These are phyloP conservation scores for Gilbertella persicaria DNA, from an alignment of 371 early-diverging fungal genomes.

Conservation along the genomic window DNA sequence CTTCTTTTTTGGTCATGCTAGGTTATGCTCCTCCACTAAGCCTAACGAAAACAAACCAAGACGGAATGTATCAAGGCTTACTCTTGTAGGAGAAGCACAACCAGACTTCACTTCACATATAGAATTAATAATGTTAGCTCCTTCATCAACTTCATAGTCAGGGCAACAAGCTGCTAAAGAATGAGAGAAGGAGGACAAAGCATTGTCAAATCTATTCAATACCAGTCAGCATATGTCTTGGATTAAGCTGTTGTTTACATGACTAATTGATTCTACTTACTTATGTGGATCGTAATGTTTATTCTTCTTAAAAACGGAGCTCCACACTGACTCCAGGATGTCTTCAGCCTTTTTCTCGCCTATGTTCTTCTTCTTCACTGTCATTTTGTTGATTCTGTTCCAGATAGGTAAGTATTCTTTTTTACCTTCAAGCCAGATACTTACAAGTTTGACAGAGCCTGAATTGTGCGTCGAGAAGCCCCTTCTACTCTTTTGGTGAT, in stretches of 20 bases:
- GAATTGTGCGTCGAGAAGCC: not conserved
- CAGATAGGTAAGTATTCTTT: not conserved
- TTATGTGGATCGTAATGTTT: not conserved
- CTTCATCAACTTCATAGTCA: not conserved
- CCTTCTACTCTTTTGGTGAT: not conserved
- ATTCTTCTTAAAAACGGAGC: not conserved
- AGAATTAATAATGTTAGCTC: not conserved
- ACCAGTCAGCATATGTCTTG: not conserved
- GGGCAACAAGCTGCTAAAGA: not conserved
- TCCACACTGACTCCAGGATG: not conserved
- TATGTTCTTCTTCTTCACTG: not conserved
- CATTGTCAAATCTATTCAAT: not conserved
- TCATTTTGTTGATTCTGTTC: not conserved
- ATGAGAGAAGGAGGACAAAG: not conserved
- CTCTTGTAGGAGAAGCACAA: not conserved
- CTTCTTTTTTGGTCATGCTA: no score
- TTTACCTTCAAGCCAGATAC: not conserved
- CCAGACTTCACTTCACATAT: not conserved
- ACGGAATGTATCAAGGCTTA: not conserved
- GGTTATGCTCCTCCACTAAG: not conserved
- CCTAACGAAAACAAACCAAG: not conserved
- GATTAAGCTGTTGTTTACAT: not conserved
- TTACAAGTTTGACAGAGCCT: not conserved
- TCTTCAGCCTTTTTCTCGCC: not conserved
- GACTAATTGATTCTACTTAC: not conserved